Evolutionary conservation across 2,329 filamentous ascomycete species (phyloP).

Genomic region (Exophiala lecanii-corni): DNA sequence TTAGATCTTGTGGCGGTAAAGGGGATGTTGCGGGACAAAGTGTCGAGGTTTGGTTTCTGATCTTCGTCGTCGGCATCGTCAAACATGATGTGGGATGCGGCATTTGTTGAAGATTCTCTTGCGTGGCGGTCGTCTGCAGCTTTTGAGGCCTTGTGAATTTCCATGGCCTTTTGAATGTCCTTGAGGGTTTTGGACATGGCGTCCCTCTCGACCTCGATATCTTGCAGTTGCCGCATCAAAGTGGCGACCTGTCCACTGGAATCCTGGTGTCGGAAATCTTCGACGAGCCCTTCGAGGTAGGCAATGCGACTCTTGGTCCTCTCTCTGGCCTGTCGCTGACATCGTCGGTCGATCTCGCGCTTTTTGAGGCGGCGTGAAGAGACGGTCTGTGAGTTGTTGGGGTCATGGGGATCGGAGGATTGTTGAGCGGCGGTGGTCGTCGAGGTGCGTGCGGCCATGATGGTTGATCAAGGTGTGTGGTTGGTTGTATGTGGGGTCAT

Average conservation of each 20-base stretch:
- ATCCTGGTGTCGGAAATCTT: slow-evolving; percentile 24
- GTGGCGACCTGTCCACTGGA: slow-evolving; percentile 21
- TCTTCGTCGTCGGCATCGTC: slow-evolving; percentile 1
- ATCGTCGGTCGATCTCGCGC: slow-evolving; percentile 26
- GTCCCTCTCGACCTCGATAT: slow-evolving; percentile 24
- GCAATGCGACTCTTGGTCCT: slow-evolving; percentile 26
- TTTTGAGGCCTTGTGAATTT: slow-evolving; percentile 9
- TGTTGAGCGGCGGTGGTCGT: slow-evolving; percentile 2
- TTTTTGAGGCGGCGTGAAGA: slow-evolving; percentile 26
- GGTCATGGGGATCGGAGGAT: background rate
- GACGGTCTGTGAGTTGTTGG: slow-evolving; percentile 4
- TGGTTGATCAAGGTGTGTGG: no score
- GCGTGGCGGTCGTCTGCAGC: slow-evolving; percentile 1
- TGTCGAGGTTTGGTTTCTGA: slow-evolving; percentile 7
- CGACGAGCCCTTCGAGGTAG: slow-evolving; percentile 26
- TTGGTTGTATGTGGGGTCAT: slow-evolving; percentile 10
- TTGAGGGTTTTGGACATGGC: slow-evolving; percentile 23
- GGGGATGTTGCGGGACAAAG: slow-evolving; percentile 8
- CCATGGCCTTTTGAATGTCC: slow-evolving; percentile 25
- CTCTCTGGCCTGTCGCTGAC: slow-evolving; percentile 27
- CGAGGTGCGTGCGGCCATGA: no score
- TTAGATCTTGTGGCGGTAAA: slow-evolving; percentile 2
- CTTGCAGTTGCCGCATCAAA: slow-evolving; percentile 23
- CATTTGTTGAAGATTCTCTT: slow-evolving; percentile 1
- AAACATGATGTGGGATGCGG: background rate